Conservation (phyloP, 2,329 filamentous ascomycete genomes). For the Waltergamsia citrina region DNA sequence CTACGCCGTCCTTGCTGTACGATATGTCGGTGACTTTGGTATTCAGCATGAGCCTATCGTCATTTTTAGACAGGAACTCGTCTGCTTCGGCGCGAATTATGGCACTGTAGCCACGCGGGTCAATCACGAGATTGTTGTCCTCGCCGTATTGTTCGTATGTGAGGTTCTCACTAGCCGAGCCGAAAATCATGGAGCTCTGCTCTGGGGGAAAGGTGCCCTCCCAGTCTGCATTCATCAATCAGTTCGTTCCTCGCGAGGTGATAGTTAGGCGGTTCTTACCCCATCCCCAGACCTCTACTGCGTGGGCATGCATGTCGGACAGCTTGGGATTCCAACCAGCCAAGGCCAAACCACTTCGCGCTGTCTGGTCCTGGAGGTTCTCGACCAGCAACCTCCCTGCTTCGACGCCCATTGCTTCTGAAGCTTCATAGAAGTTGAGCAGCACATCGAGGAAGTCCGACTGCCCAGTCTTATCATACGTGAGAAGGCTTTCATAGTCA, state of each 20-base stretch:
- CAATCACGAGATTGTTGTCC: constrained; percentile 50
- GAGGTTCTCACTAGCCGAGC: constrained; percentile 45
- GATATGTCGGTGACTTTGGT: constrained; percentile 45
- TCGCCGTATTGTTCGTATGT: constrained; percentile 55
- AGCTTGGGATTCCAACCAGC: constrained; percentile 46
- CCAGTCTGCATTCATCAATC: constrained; percentile 30
- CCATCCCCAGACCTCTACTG: constrained; percentile 19
- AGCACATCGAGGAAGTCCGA: constrained; percentile 37
- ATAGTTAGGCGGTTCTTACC: neutral
- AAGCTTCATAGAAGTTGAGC: constrained; percentile 35
- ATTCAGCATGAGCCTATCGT: constrained; percentile 52
- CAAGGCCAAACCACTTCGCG: constrained; percentile 41
- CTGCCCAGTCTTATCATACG: constrained; percentile 44
- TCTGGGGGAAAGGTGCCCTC: constrained; percentile 49
- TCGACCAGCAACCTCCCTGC: constrained; percentile 42
- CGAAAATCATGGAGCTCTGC: constrained; percentile 43
- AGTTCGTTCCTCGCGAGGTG: too few relatives aligned
- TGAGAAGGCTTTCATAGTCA: constrained; percentile 42
- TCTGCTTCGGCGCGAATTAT: constrained; percentile 47
- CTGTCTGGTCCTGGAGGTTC: constrained; percentile 48
- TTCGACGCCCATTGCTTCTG: constrained; percentile 30
- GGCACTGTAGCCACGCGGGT: constrained; percentile 50
- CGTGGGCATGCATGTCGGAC: constrained; percentile 37
- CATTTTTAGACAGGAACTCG: constrained; percentile 38
- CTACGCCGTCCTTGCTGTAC: constrained; percentile 36